These are phyloP conservation scores for Serendipita indica DNA, from an alignment of 768 basidiomycete genomes.

Conservation along the genomic window DNA sequence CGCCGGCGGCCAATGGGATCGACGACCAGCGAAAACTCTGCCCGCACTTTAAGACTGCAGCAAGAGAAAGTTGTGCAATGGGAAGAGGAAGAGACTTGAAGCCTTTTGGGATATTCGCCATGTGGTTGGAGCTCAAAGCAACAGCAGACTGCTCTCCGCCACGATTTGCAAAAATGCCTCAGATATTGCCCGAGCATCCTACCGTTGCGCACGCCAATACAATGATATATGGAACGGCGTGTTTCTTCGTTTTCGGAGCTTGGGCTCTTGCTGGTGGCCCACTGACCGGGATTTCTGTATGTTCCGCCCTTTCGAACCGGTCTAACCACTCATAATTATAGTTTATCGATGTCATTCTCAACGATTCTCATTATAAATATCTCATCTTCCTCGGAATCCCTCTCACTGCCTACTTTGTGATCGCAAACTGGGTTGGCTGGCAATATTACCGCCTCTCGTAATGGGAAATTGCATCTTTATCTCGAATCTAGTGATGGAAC, in stretches of 20 bases:
- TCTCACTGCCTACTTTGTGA: slow-evolving; percentile 73
- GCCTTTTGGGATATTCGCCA: slow-evolving; percentile 22
- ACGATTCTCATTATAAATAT: slow-evolving; percentile 86
- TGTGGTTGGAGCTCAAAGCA: slow-evolving; percentile 14
- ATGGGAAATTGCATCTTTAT: slow-evolving; percentile 5
- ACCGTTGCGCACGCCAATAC: background rate
- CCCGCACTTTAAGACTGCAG: slow-evolving; percentile 65
- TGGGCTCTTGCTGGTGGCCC: slow-evolving; percentile 1
- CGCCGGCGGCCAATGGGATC: slow-evolving; percentile 25
- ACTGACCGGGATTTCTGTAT: background rate
- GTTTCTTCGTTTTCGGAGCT: background rate
- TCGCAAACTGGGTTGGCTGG: slow-evolving; percentile 98
- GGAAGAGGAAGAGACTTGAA: slow-evolving; percentile 49
- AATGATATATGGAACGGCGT: background rate
- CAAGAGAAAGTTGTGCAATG: slow-evolving; percentile 56
- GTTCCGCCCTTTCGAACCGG: background rate
- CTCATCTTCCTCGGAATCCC: slow-evolving; percentile 66
- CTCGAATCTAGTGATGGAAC: slow-evolving; percentile 63
- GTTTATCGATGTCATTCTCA: slow-evolving; percentile 47
- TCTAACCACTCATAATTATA: slow-evolving; percentile 20
- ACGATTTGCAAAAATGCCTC: background rate
- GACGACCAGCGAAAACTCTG: slow-evolving; percentile 76
- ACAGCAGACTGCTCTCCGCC: slow-evolving; percentile 8
- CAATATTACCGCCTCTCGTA: slow-evolving; percentile 67
- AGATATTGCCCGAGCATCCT: background rate